Evolutionary conservation across 192 early-diverging fungal genomes (phyloP).

Genomic region (Borealophlyctis nickersoniae): DNA sequence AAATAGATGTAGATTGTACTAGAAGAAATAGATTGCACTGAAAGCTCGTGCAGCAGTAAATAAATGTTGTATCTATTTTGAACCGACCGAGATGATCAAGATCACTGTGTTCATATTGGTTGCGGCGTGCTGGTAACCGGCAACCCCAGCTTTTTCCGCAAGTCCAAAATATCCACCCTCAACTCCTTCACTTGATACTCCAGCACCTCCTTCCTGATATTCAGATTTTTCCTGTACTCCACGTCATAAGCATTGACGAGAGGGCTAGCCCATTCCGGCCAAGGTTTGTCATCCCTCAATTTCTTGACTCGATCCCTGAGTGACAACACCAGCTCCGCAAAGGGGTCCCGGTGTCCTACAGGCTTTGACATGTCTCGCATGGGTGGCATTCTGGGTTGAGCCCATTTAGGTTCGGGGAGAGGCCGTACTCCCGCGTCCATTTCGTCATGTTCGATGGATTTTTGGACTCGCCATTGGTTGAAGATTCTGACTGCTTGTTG

Average conservation of each 20-base stretch:
- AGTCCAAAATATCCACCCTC: conserved; percentile 29
- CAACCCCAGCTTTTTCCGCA: too few species aligned
- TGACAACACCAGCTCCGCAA: conserved; percentile 15
- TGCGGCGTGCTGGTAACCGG: too few species aligned
- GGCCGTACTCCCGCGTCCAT: conserved; percentile 3
- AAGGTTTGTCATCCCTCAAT: conserved; percentile 26
- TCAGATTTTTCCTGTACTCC: conserved; percentile 44
- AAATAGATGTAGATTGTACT: conserved; percentile 22
- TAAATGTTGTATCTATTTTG: conserved; percentile 5
- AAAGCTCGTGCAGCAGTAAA: neutral
- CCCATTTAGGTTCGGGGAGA: neutral
- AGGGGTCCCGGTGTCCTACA: conserved; percentile 13
- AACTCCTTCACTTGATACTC: conserved; percentile 37
- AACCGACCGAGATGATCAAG: too few species aligned
- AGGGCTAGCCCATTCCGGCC: conserved; percentile 39
- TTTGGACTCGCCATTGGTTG: conserved; percentile 11
- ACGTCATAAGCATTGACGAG: conserved; percentile 47
- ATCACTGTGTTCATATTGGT: too few species aligned
- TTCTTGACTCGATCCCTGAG: conserved; percentile 18
- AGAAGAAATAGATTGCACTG: neutral
- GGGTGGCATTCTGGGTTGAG: neutral
- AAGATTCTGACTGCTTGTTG: conserved; percentile 19
- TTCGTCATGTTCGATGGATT: conserved; percentile 10
- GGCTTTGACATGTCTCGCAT: neutral
- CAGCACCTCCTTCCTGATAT: conserved; percentile 34